Evolutionary conservation across 2,329 filamentous ascomycete genomes (phyloP).

Genomic region (Septoria linicola): DNA sequence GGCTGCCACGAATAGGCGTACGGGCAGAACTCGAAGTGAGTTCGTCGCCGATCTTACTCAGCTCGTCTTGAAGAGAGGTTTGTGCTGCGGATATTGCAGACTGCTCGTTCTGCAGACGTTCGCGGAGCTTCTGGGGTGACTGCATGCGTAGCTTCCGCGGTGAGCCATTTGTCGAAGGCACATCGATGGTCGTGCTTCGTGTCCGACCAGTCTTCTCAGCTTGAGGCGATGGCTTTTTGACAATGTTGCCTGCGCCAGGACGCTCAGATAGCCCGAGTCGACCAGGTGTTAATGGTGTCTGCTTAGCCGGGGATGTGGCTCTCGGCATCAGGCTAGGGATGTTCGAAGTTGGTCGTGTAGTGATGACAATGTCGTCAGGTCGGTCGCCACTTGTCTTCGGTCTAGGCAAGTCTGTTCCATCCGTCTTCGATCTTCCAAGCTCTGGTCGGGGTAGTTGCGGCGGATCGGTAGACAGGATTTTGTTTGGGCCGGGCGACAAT

Average conservation of each 20-base stretch:
- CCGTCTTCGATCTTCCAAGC: conserved; percentile 37
- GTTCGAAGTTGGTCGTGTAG: conserved; percentile 40
- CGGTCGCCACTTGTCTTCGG: conserved; percentile 32
- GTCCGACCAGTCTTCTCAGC: conserved; percentile 29
- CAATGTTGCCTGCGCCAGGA: conserved; percentile 51
- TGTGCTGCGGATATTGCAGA: conserved; percentile 70
- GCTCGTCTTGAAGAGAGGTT: conserved; percentile 67
- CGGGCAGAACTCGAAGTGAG: conserved; percentile 53
- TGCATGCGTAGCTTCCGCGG: conserved; percentile 61
- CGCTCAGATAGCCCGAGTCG: conserved; percentile 53
- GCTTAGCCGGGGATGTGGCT: conserved; percentile 39
- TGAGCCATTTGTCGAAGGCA: conserved; percentile 7
- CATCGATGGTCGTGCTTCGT: conserved; percentile 22
- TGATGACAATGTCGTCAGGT: conserved; percentile 32
- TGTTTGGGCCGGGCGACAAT: conserved; percentile 40
- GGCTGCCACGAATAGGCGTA: conserved; percentile 22
- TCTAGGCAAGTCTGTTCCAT: conserved; percentile 27
- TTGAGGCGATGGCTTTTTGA: conserved; percentile 61
- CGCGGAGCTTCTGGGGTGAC: conserved; percentile 67
- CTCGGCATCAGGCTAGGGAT: conserved; percentile 49
- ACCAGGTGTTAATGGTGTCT: conserved; percentile 43
- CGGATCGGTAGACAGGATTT: conserved; percentile 21
- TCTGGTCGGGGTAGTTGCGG: conserved; percentile 15
- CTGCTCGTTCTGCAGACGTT: conserved; percentile 81
- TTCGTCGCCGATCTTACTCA: conserved; percentile 78